A percentile compares a stretch with the other conserved stretches of the same genome.
phyloP scores from a whole-genome alignment of 1,284 basidiomycete genomes.

The Sporisorium reilianum region DNA sequence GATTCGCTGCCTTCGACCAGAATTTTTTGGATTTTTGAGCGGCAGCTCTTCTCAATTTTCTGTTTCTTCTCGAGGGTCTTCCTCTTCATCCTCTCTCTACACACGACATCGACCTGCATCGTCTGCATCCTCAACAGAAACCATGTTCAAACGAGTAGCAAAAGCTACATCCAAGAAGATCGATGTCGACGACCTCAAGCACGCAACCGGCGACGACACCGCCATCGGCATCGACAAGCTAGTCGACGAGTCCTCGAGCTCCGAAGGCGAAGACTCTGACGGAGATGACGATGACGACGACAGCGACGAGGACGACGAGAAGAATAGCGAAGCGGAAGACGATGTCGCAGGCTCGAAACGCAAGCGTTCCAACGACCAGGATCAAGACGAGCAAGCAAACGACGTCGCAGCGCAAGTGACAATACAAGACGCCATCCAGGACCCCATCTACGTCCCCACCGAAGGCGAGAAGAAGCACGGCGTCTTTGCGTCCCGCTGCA shows the following conservation, averaged over 20 bases:
- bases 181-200: conserved; percentile 36
- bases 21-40: conserved; percentile 21
- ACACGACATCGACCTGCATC: neutral
- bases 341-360: conserved; percentile 24
- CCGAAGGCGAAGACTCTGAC: conserved; percentile 33
- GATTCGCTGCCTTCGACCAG: neutral
- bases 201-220: conserved; percentile 38
- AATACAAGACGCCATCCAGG: conserved; percentile 37
- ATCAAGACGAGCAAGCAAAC: conserved; percentile 11
- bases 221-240: conserved; percentile 47
- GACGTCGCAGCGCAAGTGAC: conserved; percentile 30
- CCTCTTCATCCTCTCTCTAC: neutral
- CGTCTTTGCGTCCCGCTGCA: conserved; percentile 35
- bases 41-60: conserved; percentile 12
- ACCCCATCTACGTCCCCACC: conserved; percentile 49
- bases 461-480: conserved; percentile 48
- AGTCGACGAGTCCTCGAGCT: conserved; percentile 47
- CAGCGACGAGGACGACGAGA: conserved; percentile 10
- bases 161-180: conserved; percentile 37
- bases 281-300: conserved; percentile 23
- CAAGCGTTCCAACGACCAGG: conserved; percentile 28
- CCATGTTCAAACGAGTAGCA: conserved; percentile 49
- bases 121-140: neutral
- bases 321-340: neutral
- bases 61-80: conserved; percentile 17